Conservation (phyloP, 768 basidiomycete species). For the Boletus vinaceobasis region DNA sequence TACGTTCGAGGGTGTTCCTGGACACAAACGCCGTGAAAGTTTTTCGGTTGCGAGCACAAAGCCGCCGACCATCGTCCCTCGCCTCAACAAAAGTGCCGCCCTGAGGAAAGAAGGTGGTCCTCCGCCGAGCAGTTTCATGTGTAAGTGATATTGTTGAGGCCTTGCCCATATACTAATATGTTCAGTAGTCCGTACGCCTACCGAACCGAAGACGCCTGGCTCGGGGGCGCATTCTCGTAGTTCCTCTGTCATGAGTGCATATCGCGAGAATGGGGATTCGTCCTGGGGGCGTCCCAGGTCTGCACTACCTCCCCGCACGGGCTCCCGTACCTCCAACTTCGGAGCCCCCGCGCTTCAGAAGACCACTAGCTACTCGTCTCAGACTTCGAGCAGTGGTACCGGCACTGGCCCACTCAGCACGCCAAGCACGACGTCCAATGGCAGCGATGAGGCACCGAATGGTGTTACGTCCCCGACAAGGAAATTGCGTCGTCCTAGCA, state of each 20-base stretch:
- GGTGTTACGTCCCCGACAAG: conserved; percentile 27
- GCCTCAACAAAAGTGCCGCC: conserved; percentile 42
- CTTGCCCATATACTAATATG: neutral
- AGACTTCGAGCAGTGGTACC: conserved; percentile 25
- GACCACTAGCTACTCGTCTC: conserved; percentile 21
- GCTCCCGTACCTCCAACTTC: conserved; percentile 38
- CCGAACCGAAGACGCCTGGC: conserved; percentile 40
- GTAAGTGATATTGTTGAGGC: conserved; percentile 39
- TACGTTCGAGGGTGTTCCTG: conserved; percentile 78
- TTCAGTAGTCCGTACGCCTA: conserved; percentile 45
- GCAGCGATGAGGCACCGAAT: conserved; percentile 20
- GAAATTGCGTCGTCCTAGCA: conserved; percentile 49
- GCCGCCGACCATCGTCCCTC: conserved; percentile 42
- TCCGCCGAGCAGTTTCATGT: conserved; percentile 68
- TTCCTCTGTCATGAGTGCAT: conserved; percentile 37
- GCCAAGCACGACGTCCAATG: conserved; percentile 23
- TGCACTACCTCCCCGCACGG: conserved; percentile 35
- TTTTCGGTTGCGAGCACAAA: conserved; percentile 61
- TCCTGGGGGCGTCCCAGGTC: conserved; percentile 18
- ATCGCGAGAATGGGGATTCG: conserved; percentile 16
- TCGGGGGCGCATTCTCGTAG: conserved; percentile 37
- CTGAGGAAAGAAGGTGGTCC: conserved; percentile 45
- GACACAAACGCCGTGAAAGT: conserved; percentile 76
- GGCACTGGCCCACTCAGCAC: conserved; percentile 28
- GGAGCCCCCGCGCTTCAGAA: conserved; percentile 15